These are phyloP conservation scores for Prunus fruticosa DNA, from an alignment of 306 rosid species.

Conservation along the genomic window DNA sequence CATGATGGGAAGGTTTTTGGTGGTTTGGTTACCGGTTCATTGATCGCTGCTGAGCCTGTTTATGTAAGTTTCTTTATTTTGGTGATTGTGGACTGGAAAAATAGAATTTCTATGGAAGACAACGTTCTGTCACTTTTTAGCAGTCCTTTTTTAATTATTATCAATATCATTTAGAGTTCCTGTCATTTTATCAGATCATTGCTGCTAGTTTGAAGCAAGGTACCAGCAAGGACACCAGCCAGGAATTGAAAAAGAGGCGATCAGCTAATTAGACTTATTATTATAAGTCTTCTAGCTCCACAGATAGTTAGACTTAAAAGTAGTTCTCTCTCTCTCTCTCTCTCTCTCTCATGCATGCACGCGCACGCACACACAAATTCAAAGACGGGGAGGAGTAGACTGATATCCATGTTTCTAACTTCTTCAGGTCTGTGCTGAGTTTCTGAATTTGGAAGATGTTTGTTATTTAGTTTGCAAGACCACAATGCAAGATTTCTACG, in stretches of 20 bases:
- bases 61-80: conserved; percentile 32
- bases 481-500: background rate
- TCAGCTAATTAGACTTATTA: background rate
- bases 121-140: too few species aligned
- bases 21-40: conserved; percentile 34
- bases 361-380: too few species aligned
- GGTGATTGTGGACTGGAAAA: too few species aligned
- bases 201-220: conserved; percentile 44
- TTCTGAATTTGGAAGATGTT: background rate
- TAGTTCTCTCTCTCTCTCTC: background rate
- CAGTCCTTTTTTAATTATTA: background rate
- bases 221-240: background rate
- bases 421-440: background rate
- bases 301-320: background rate
- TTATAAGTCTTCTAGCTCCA: background rate
- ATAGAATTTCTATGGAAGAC: too few species aligned
- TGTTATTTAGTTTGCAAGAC: background rate
- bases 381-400: background rate
- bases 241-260: conserved; percentile 18
- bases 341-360: too few species aligned
- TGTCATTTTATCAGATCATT: conserved; percentile 35
- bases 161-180: background rate
- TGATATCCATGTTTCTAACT: background rate
- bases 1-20: conserved; percentile 44
- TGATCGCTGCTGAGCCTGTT: conserved; percentile 52